Percentiles rank a stretch among this genome's conserved stretches.
Conservation (phyloP, 106 monocot genomes). For the Acorus calamus region DNA sequence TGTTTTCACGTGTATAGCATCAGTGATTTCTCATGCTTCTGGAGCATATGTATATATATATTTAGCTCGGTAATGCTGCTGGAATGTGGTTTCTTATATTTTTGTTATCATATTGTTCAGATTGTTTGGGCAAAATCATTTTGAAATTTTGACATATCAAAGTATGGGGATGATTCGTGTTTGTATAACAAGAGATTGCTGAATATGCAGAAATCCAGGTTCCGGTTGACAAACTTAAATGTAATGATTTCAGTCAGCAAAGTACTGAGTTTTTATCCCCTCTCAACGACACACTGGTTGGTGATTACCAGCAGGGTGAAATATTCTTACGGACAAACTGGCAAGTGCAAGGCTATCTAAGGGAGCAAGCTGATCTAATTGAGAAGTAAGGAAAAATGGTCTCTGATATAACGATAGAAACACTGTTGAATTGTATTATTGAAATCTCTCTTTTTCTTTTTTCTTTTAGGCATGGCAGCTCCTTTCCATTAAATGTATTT, state of each 20-base stretch:
- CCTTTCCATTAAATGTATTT: slow-evolving; percentile 64
- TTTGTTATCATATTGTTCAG: too few relatives aligned
- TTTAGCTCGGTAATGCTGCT: too few relatives aligned
- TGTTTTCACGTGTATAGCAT: too few relatives aligned
- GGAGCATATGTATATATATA: too few relatives aligned
- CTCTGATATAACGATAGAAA: neutral
- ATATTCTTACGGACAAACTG: slow-evolving; percentile 58
- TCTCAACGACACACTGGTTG: slow-evolving; percentile 18
- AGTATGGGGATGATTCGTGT: too few relatives aligned
- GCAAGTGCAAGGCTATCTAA: slow-evolving; percentile 86
- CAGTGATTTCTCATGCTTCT: too few relatives aligned
- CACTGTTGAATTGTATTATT: neutral
- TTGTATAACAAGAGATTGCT: too few relatives aligned
- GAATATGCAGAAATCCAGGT: slow-evolving; percentile 15
- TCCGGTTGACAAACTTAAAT: slow-evolving; percentile 20
- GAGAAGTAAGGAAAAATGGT: slow-evolving; percentile 49
- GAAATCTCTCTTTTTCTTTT: slow-evolving; percentile 4
- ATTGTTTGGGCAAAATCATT: too few relatives aligned
- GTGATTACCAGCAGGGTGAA: slow-evolving; percentile 37
- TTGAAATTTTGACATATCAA: too few relatives aligned
- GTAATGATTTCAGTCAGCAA: slow-evolving; percentile 10
- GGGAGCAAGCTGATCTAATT: slow-evolving; percentile 80
- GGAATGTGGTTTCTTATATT: too few relatives aligned
- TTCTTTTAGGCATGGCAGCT: slow-evolving; percentile 58
- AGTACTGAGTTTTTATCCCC: slow-evolving; percentile 14